Conservation (phyloP, 352 stramenopile species). For the Phytopythium oedochilum region DNA sequence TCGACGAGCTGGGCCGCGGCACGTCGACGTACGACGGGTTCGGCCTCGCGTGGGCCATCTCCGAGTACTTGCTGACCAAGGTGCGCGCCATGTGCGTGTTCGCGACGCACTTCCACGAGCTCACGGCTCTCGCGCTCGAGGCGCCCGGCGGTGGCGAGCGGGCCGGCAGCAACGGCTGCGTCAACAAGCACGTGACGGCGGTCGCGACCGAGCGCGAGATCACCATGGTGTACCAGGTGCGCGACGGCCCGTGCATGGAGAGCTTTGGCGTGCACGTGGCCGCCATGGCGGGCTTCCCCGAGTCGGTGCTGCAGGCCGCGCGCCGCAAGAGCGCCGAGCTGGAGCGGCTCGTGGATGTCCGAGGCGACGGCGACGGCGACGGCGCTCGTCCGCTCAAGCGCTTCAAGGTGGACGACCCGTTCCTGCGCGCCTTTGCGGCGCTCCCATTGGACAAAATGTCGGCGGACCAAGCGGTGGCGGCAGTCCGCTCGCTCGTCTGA, state of each 20-base stretch:
- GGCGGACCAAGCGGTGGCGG: slow-evolving; percentile 34
- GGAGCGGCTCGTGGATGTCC: slow-evolving; percentile 72
- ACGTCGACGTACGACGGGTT: slow-evolving; percentile 99
- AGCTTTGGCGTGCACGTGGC: slow-evolving; percentile 99
- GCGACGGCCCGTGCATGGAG: slow-evolving; percentile 94
- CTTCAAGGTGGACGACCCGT: slow-evolving; percentile 8
- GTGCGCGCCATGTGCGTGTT: slow-evolving; percentile 90
- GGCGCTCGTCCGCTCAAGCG: background rate
- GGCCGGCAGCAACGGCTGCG: slow-evolving; percentile 39
- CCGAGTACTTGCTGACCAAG: slow-evolving; percentile 94
- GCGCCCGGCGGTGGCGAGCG: slow-evolving; percentile 19
- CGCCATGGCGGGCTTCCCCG: slow-evolving; percentile 95
- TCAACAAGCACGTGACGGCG: slow-evolving; percentile 97
- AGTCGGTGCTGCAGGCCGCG: slow-evolving; percentile 90
- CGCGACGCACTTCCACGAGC: slow-evolving; percentile 99
- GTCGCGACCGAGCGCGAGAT: slow-evolving; percentile 75
- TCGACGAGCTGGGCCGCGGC: slow-evolving; percentile 98
- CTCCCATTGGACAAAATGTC: slow-evolving; percentile 61
- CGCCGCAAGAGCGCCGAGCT: slow-evolving; percentile 94
- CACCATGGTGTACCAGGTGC: slow-evolving; percentile 92
- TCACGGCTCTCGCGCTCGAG: slow-evolving; percentile 91
- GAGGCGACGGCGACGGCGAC: slow-evolving; percentile 16
- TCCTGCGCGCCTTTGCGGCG: slow-evolving; percentile 56
- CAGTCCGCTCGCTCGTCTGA: slow-evolving; percentile 23
- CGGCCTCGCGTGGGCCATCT: slow-evolving; percentile 96